Conservation (phyloP, 345 rosid species). For the Aurinia saxatilis region DNA sequence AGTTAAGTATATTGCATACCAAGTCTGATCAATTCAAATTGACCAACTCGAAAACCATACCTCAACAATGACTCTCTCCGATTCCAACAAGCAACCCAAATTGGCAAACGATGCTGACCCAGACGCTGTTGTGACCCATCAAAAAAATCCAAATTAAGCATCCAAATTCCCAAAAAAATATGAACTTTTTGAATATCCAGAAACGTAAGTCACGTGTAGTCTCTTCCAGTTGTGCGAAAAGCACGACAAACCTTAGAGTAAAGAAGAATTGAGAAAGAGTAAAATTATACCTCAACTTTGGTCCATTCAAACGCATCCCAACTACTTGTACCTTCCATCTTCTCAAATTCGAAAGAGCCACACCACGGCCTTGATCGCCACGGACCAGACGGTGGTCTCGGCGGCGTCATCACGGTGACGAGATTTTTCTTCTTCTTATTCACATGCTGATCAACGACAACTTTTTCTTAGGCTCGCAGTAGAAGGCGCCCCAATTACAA, state of each 20-base stretch:
- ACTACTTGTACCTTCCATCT: slow-evolving; percentile 62
- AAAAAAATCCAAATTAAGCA: background rate
- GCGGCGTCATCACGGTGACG: slow-evolving; percentile 38
- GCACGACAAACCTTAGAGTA: slow-evolving; percentile 21
- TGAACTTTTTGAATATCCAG: background rate
- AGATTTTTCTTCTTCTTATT: background rate
- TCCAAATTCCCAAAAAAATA: background rate
- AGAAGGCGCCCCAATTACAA: no score
- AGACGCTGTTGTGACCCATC: slow-evolving; percentile 38
- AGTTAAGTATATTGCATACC: background rate
- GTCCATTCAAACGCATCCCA: slow-evolving; percentile 92
- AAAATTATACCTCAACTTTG: slow-evolving; percentile 54
- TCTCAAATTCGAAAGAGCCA: slow-evolving; percentile 39
- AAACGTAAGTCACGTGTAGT: slow-evolving; percentile 13
- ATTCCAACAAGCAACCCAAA: slow-evolving; percentile 70
- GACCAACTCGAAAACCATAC: slow-evolving; percentile 25
- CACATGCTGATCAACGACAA: slow-evolving; percentile 28
- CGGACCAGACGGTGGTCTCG: slow-evolving; percentile 27
- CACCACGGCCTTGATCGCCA: slow-evolving; percentile 40
- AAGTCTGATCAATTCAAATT: slow-evolving; percentile 5
- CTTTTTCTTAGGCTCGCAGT: slow-evolving; percentile 8
- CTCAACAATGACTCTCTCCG: slow-evolving; percentile 62
- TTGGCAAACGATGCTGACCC: slow-evolving; percentile 42
- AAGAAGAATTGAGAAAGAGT: slow-evolving; percentile 15
- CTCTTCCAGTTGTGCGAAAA: background rate